phyloP scores from a whole-genome alignment of 371 early-diverging fungal species.

The Blyttiomyces sp. region DNA sequence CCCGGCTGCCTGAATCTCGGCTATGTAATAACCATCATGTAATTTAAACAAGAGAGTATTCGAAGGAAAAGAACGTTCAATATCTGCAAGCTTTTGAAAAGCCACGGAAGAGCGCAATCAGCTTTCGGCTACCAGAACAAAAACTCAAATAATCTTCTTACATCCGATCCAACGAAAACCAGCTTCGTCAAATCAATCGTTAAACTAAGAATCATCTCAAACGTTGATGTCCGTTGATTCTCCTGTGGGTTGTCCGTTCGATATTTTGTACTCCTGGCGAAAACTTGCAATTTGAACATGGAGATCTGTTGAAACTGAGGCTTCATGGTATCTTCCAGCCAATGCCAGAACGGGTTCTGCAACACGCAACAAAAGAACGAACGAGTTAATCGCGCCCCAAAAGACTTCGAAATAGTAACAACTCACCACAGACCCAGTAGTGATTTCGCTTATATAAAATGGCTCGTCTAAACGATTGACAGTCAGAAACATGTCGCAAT shows the following conservation, averaged over 20 bases:
- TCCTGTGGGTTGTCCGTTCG: not conserved
- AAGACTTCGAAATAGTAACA: not conserved
- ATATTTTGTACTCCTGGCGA: not conserved
- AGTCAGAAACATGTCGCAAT: too few species aligned
- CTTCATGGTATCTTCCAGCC: not conserved
- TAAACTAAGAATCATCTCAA: not conserved
- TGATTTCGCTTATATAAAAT: slow-evolving; percentile 8
- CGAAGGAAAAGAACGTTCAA: not conserved
- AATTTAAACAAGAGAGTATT: slow-evolving; percentile 9
- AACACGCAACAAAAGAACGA: not conserved
- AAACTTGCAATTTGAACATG: not conserved
- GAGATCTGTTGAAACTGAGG: not conserved
- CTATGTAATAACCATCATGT: slow-evolving; percentile 4
- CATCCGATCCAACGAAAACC: slow-evolving; percentile 4
- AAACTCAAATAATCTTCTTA: not conserved
- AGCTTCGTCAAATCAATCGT: not conserved
- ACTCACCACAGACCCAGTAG: slow-evolving; percentile 1
- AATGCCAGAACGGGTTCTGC: slow-evolving; percentile 18
- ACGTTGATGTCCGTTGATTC: not conserved
- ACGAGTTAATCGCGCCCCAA: not conserved
- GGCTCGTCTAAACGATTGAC: not conserved
- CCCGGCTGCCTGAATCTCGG: not conserved
- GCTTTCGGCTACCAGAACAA: not conserved
- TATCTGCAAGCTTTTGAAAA: slow-evolving; percentile 1
- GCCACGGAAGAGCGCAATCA: slow-evolving; percentile 1